Base-by-base conservation (phyloP, 2,329 filamentous ascomycete species). In the Plenodomus tracheiphilus region DNA sequence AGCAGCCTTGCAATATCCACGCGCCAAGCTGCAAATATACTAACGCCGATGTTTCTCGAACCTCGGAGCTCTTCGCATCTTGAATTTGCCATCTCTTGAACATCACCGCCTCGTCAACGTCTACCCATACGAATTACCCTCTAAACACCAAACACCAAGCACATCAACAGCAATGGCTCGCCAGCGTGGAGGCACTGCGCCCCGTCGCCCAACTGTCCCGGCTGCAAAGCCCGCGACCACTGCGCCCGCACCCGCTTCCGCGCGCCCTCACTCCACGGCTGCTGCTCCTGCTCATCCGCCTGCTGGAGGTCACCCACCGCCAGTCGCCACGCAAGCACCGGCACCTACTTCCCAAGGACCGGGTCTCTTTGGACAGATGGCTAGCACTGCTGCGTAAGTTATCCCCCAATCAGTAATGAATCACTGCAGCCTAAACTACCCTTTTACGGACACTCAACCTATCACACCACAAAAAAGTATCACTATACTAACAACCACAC, bases 361-460 rank as follows among this genome's bases (percentile, higher is more conserved):
- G 4, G 93, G 94, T 57, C 81, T 99, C 10, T 91, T 99, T 64
- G 93, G 91, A 51, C 91, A 97, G 81, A 97, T 99, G 89, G 94
- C 94, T 61, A 91, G 87, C 71, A 99, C 94, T 49, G 94, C 94
- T 74, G 94, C 94, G 93, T 97, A 87, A 79, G 91, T 86, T 16
- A 15, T 8, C 28, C 5, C 10, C 28, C 11, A 15, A 32, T 8
- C 28, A 6, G 15, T 11, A 11, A 11, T 32, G 28, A 4, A 10
- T 32, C 28, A 32, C 8, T 32, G 28, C 28, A 8, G 28, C 28
- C 28, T 32, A 32, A 32, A 32, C 6, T 10, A 15, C 28, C 22
- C 22, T 5, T 25, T 25, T 25, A 25, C 10, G 22, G 10, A 10
- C 28, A 32, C 28, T 8, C 4, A 4, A 3, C 6, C 18, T 16